Evolutionary conservation across 805 yeast genomes (phyloP), one percentile per base, ranked within the genome.

Genomic region (Yamadazyma laniorum): DNA sequence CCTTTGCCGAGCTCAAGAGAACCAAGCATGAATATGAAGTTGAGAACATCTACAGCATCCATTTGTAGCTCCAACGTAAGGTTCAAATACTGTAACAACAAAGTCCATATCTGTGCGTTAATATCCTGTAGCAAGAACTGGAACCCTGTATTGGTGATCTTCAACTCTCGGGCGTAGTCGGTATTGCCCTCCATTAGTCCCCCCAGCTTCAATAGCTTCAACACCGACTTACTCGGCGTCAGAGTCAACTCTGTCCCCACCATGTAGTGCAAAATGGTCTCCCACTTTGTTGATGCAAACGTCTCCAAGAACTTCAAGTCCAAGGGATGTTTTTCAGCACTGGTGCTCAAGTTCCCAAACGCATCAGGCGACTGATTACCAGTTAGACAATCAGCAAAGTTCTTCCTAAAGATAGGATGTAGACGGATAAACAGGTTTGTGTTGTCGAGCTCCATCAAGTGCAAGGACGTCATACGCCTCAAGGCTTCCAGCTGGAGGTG

Each of bases 1-100:
- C 88, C 89, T 48, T 83, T 81, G 1, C 99, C 98, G 18, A 91
- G 67, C 55, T 93, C 97, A 36, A 93, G 67, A 2, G 96, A 85
- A 5, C 98, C 98, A 29, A 93, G 67, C 79, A 91, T 82, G 64
- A 93, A 93, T 9, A 93, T 83, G 59, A 93, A 93, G 59, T 91
- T 90, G 32, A 93, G 70, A 25, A 93, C 95, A 53, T 93, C 99
- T 14, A 93, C 98, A 0, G 96, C 89, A 61, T 93, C 95, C 95
- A 90, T 87, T 53, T 85, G 79, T 35, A 87, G 70, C 18, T 80
- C 80, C 53, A 86, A 91, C 1, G 97, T 78, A 72, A 87, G 75
- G 56, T 85, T 83, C 44, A 93, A 65, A 56, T 93, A 93, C 56
- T 93, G 96, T 27, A 93, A 65, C 32, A 93, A 65, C 28, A 93